A percentile compares a stretch with the other conserved stretches of the same genome.
phyloP scores from a whole-genome alignment of 768 basidiomycete genomes.

The Lactarius vividus region DNA sequence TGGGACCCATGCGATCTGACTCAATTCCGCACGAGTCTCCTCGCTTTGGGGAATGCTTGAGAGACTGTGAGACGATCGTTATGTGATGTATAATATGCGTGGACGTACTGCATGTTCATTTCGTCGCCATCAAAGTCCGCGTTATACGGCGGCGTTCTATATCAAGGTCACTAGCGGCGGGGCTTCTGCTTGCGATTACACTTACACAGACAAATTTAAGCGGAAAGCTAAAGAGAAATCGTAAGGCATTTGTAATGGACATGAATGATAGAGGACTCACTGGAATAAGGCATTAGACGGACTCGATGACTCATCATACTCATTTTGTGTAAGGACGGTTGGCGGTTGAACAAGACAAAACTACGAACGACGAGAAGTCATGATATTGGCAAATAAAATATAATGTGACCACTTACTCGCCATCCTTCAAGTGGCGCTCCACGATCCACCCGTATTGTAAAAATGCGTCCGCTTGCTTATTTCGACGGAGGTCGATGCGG shows the following conservation, averaged over 20 bases:
- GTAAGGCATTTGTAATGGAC: slow-evolving; percentile 13
- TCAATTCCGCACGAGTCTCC: slow-evolving; percentile 97
- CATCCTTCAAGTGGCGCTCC: slow-evolving; percentile 95
- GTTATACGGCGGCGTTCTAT: slow-evolving; percentile 93
- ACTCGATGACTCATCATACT: slow-evolving; percentile 99
- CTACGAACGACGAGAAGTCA: slow-evolving; percentile 39
- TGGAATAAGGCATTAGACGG: slow-evolving; percentile 96
- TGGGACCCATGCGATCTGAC: slow-evolving; percentile 98
- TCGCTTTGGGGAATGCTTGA: slow-evolving; percentile 93
- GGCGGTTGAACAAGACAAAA: slow-evolving; percentile 94
- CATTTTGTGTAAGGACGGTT: slow-evolving; percentile 99
- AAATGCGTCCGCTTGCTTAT: slow-evolving; percentile 92
- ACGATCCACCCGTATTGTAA: slow-evolving; percentile 99
- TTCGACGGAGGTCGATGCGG: slow-evolving; percentile 94
- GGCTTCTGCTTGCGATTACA: slow-evolving; percentile 31
- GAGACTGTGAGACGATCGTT: slow-evolving; percentile 19
- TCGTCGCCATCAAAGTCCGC: slow-evolving; percentile 99
- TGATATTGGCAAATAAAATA: neutral
- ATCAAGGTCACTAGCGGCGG: slow-evolving; percentile 32
- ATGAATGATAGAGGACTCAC: slow-evolving; percentile 46
- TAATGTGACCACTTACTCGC: slow-evolving; percentile 76
- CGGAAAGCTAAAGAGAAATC: slow-evolving; percentile 74
- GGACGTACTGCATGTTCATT: slow-evolving; percentile 99
- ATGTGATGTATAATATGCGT: neutral
- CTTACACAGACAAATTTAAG: slow-evolving; percentile 95